Conservation (phyloP, 352 stramenopile species). For the Phytophthora pistaciae region DNA sequence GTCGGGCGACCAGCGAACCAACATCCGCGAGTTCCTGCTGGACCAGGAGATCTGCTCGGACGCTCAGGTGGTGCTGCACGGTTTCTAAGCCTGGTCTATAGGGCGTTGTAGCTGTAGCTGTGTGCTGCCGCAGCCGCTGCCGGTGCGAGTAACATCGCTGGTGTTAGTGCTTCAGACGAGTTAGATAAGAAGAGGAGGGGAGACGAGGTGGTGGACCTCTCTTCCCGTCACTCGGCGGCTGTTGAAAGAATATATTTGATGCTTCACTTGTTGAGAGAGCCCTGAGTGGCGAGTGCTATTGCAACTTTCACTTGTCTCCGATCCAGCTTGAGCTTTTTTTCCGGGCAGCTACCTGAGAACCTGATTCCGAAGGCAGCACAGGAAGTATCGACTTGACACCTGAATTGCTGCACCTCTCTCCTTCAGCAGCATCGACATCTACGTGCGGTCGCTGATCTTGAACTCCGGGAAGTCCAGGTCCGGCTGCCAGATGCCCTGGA, state of each 20-base stretch:
- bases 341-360: not conserved
- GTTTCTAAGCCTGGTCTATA: conserved; percentile 91
- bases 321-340: not conserved
- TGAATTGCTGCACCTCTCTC: conserved; percentile 2
- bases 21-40: conserved; percentile 99
- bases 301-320: conserved; percentile 6
- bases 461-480: conserved; percentile 89
- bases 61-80: conserved; percentile 96
- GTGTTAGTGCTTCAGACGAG: conserved; percentile 22
- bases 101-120: conserved; percentile 14
- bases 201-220: conserved; percentile 10
- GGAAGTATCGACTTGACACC: not conserved
- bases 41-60: conserved; percentile 99
- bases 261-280: conserved; percentile 31
- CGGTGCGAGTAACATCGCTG: not conserved
- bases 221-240: conserved; percentile 25
- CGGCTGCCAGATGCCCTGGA: conserved; percentile 91
- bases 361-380: not conserved
- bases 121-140: conserved; percentile 2
- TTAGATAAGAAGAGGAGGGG: conserved; percentile 24
- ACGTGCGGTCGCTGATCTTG: conserved; percentile 76
- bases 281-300: conserved; percentile 20
- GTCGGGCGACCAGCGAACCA: conserved; percentile 98
- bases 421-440: conserved; percentile 28
- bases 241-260: conserved; percentile 59